Conservation (phyloP, 768 basidiomycete genomes). For the Suillus paluster region DNA sequence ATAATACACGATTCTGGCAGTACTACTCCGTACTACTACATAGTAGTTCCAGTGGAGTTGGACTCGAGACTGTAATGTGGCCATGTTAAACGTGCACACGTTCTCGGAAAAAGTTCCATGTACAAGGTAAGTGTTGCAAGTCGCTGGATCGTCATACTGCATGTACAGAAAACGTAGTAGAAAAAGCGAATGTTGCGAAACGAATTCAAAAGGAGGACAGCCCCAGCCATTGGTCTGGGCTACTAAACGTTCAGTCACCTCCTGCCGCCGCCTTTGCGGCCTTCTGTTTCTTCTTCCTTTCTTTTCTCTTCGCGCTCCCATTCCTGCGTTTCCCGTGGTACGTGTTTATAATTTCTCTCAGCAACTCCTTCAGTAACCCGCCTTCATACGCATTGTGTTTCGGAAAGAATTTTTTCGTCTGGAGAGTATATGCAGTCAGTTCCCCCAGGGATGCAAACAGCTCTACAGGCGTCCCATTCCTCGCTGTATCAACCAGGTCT, state of each 20-base stretch:
- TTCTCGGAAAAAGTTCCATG: background rate
- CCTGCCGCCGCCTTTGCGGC: conserved; percentile 4
- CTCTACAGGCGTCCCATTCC: conserved; percentile 17
- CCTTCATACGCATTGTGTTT: conserved; percentile 30
- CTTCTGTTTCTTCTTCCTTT: conserved; percentile 19
- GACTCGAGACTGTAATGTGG: no score
- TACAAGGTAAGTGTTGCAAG: background rate
- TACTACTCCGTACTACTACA: no score
- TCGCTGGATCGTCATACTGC: background rate
- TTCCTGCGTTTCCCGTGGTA: conserved; percentile 23
- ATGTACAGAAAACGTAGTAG: conserved; percentile 1
- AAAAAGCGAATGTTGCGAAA: background rate
- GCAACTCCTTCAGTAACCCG: conserved; percentile 33
- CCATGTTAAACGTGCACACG: background rate
- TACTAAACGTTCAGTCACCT: background rate
- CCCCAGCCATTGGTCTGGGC: background rate
- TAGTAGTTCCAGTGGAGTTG: background rate
- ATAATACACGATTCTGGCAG: background rate
- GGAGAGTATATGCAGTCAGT: conserved; percentile 28
- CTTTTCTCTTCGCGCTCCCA: conserved; percentile 23
- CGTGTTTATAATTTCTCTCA: conserved; percentile 20
- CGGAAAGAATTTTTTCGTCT: conserved; percentile 28
- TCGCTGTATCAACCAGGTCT: conserved; percentile 31
- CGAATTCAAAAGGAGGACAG: background rate
- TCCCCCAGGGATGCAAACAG: conserved; percentile 24